Conservation (phyloP, 345 rosid species). For the Stellera chamaejasme region DNA sequence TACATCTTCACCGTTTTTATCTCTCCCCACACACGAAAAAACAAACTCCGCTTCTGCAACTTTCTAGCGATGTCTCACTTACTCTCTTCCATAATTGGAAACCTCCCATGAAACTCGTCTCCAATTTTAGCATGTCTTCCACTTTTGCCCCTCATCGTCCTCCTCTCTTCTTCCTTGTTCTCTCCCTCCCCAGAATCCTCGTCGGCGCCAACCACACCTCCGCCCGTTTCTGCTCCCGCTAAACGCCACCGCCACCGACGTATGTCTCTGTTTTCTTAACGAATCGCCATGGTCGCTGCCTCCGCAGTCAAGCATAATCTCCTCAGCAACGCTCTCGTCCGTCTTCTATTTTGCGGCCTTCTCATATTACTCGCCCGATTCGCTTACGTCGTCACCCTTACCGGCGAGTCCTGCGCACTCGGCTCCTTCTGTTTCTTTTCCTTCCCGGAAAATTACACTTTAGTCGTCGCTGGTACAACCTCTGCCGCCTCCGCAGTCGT, state of each 20-base stretch:
- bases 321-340: slow-evolving; percentile 38
- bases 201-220: slow-evolving; percentile 99
- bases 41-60: too few relatives aligned
- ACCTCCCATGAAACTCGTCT: neutral
- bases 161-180: slow-evolving; percentile 22
- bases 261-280: too few relatives aligned
- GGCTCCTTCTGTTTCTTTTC: slow-evolving; percentile 60
- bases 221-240: slow-evolving; percentile 97
- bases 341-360: slow-evolving; percentile 37
- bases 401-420: slow-evolving; percentile 49
- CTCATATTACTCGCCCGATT: slow-evolving; percentile 45
- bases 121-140: slow-evolving; percentile 20
- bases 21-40: too few relatives aligned
- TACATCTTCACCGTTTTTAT: too few relatives aligned
- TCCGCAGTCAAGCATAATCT: slow-evolving; percentile 26
- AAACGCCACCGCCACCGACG: slow-evolving; percentile 8
- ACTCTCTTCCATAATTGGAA: neutral
- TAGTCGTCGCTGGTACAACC: slow-evolving; percentile 17
- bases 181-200: slow-evolving; percentile 25
- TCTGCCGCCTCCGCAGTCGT: slow-evolving; percentile 7
- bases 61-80: too few relatives aligned
- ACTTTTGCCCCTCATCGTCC: slow-evolving; percentile 16
- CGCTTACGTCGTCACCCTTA: slow-evolving; percentile 44
- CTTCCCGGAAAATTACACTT: slow-evolving; percentile 28
- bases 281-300: slow-evolving; percentile 48